phyloP scores from a whole-genome alignment of 1,139 yeast species.

The Suhomyces chickasaworum region DNA sequence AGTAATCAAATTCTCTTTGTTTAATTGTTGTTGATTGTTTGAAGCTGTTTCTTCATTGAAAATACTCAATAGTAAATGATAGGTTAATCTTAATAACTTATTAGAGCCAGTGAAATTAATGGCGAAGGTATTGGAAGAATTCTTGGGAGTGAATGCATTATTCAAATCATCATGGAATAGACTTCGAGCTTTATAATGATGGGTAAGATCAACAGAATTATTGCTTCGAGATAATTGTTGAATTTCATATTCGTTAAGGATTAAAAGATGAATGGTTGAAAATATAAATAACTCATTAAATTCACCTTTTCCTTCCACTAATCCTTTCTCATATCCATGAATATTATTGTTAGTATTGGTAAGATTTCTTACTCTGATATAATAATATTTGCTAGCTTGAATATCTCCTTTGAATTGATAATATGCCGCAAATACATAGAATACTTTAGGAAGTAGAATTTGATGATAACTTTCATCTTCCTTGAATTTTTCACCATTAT shows the following conservation, averaged over 20 bases:
- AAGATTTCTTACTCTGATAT: conserved; percentile 30
- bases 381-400: conserved; percentile 40
- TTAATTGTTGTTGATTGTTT: conserved; percentile 3
- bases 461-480: conserved; percentile 37
- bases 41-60: conserved; percentile 13
- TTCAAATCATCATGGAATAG: conserved; percentile 23
- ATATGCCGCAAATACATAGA: conserved; percentile 40
- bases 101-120: conserved; percentile 24
- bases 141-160: conserved; percentile 18
- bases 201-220: conserved; percentile 12
- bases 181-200: conserved; percentile 20
- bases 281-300: conserved; percentile 30
- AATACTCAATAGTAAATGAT: conserved; percentile 14
- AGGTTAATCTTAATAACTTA: conserved; percentile 18
- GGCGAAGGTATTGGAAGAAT: conserved; percentile 23
- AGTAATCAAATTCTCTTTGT: conserved; percentile 9
- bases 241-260: conserved; percentile 29
- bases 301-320: conserved; percentile 18
- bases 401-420: conserved; percentile 40
- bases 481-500: conserved; percentile 31
- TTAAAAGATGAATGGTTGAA: conserved; percentile 29
- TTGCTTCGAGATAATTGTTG: conserved; percentile 12
- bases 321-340: conserved; percentile 21
- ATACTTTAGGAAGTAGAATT: conserved; percentile 34
- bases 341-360: conserved; percentile 11